A percentile compares a stretch with the other conserved stretches of the same genome.
These are phyloP conservation scores for Cyclotella atomus DNA, from an alignment of 108 stramenopile genomes.

Conservation along the genomic window DNA sequence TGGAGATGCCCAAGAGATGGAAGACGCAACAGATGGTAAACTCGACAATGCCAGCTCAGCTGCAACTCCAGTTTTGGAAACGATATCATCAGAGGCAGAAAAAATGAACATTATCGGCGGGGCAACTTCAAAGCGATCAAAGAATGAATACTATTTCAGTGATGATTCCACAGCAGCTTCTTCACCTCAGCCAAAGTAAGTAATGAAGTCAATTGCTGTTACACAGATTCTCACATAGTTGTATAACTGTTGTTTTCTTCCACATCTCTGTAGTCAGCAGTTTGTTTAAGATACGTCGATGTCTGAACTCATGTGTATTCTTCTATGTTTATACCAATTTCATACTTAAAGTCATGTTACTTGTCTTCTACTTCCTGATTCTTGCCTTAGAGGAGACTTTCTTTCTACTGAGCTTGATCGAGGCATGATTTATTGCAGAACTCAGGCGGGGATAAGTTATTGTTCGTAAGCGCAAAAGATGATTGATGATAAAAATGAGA, in stretches of 20 bases:
- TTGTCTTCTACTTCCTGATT: too few relatives aligned
- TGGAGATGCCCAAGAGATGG: not conserved
- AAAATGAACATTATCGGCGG: not conserved
- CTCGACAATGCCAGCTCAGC: not conserved
- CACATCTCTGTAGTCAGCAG: not conserved
- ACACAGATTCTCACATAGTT: not conserved
- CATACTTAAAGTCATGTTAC: too few relatives aligned
- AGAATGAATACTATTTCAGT: slow-evolving; percentile 16
- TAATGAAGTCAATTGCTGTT: too few relatives aligned
- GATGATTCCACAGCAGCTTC: slow-evolving; percentile 4
- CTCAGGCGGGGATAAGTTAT: too few relatives aligned
- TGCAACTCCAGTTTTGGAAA: not conserved
- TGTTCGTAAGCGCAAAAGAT: too few relatives aligned
- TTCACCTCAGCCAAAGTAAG: slow-evolving; percentile 6
- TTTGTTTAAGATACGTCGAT: not conserved
- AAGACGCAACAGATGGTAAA: not conserved
- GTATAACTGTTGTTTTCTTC: not conserved
- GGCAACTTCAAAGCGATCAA: not conserved
- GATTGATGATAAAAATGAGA: too few relatives aligned
- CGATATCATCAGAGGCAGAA: slow-evolving; percentile 2
- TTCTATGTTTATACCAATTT: too few relatives aligned
- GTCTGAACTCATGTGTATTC: too few relatives aligned
- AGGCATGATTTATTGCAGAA: too few relatives aligned
- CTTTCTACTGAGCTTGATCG: too few relatives aligned
- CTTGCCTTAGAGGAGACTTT: too few relatives aligned